Percentiles rank a stretch among this genome's conserved stretches.
Conservation (phyloP, 2,329 filamentous ascomycete species). For the Colletotrichum zoysiae region DNA sequence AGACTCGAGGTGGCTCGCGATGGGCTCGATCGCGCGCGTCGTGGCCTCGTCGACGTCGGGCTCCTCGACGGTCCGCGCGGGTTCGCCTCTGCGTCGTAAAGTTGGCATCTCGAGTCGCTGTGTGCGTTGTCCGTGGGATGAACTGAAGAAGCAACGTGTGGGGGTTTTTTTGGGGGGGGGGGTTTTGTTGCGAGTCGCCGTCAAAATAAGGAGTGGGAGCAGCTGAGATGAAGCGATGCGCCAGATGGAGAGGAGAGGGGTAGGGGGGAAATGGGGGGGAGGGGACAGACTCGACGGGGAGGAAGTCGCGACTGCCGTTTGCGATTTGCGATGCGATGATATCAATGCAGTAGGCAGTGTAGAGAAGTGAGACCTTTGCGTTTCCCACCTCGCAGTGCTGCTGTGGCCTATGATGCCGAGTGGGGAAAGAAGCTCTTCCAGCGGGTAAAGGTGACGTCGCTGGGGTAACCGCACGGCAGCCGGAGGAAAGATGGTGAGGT, state of each 20-base stretch:
- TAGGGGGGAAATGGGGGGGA: constrained; percentile 13
- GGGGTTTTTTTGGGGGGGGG: constrained; percentile 2
- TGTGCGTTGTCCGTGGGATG: constrained; percentile 4
- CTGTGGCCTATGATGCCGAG: constrained; percentile 33
- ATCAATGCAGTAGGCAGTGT: constrained; percentile 14
- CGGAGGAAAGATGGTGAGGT: constrained; percentile 31
- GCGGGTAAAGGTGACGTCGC: constrained; percentile 42
- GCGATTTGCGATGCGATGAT: constrained; percentile 36
- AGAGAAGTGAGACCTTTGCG: constrained; percentile 35
- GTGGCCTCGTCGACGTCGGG: constrained; percentile 33
- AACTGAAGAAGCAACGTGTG: constrained; percentile 2
- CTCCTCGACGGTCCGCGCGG: constrained; percentile 19
- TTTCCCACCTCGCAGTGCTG: constrained; percentile 22
- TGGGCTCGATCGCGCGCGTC: constrained; percentile 39
- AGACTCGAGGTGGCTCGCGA: constrained; percentile 40
- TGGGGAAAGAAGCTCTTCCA: constrained; percentile 35
- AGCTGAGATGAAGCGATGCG: constrained; percentile 13
- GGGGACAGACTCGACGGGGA: constrained; percentile 12
- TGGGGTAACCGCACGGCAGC: constrained; percentile 42
- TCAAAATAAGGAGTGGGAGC: neutral
- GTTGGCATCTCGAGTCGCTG: constrained; percentile 35
- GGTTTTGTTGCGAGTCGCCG: constrained; percentile 1
- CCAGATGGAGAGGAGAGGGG: constrained; percentile 27
- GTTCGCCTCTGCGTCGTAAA: constrained; percentile 38
- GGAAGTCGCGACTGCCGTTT: constrained; percentile 27